Conservation (phyloP, 352 stramenopile species). For the Pythium brassicae region DNA sequence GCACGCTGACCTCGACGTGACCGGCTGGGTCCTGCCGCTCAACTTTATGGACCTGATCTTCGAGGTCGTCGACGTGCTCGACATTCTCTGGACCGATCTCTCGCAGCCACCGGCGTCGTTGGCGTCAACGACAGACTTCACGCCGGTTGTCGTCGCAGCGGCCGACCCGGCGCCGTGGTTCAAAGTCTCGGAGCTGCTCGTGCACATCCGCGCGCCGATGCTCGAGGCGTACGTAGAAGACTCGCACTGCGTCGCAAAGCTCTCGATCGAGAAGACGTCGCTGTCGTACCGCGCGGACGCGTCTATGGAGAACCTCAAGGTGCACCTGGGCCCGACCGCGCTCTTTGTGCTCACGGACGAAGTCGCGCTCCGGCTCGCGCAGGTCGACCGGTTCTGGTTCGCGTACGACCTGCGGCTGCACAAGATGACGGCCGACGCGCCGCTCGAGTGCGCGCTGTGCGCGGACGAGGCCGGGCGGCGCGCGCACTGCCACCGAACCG, state of each 20-base stretch:
- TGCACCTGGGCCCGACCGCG: slow-evolving; percentile 71
- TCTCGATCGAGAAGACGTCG: slow-evolving; percentile 76
- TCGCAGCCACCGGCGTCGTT: neutral
- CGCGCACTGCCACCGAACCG: slow-evolving; percentile 53
- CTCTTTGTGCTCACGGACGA: slow-evolving; percentile 84
- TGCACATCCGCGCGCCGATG: slow-evolving; percentile 77
- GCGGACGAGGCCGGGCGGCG: slow-evolving; percentile 54
- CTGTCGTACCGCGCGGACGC: slow-evolving; percentile 64
- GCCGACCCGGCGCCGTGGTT: slow-evolving; percentile 31
- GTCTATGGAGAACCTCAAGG: slow-evolving; percentile 55
- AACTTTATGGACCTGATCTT: slow-evolving; percentile 67
- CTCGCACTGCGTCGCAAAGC: slow-evolving; percentile 82
- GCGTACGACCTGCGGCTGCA: slow-evolving; percentile 70
- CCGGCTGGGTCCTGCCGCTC: slow-evolving; percentile 75
- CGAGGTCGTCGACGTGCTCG: slow-evolving; percentile 67
- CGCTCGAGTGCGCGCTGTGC: slow-evolving; percentile 52
- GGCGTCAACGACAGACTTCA: slow-evolving; percentile 5
- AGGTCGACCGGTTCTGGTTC: slow-evolving; percentile 78
- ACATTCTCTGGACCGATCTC: slow-evolving; percentile 57
- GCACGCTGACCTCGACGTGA: slow-evolving; percentile 61
- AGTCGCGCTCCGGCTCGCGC: slow-evolving; percentile 78
- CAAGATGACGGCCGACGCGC: slow-evolving; percentile 30
- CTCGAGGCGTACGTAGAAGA: slow-evolving; percentile 86
- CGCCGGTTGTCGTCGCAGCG: neutral
- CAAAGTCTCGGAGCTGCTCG: slow-evolving; percentile 56